These are phyloP conservation scores for Chromera velia DNA, from an alignment of 73 alveolate species.

Conservation along the genomic window DNA sequence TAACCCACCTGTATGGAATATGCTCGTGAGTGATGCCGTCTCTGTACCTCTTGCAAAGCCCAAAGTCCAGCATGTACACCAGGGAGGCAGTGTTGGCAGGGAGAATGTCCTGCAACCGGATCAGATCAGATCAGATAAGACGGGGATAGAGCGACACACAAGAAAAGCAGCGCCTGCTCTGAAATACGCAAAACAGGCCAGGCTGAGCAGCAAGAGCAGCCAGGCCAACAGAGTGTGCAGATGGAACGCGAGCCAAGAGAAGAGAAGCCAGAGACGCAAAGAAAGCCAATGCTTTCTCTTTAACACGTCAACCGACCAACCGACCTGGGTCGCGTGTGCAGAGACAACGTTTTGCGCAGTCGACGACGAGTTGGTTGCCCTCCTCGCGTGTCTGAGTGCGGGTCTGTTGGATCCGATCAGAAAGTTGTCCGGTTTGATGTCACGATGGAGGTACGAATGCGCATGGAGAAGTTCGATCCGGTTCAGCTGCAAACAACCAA, in stretches of 20 bases:
- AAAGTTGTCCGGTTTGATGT: conserved; percentile 49
- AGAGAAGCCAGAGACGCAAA: too few species aligned
- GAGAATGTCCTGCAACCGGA: too few species aligned
- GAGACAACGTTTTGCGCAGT: too few species aligned
- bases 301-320: not conserved
- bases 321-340: not conserved
- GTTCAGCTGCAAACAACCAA: too few species aligned
- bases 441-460: conserved; percentile 19
- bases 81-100: not conserved
- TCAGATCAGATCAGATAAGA: too few species aligned
- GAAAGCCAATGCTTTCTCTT: too few species aligned
- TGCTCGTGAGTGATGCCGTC: conserved; percentile 49
- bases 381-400: not conserved
- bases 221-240: not conserved
- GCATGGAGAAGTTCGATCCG: not conserved
- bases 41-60: conserved; percentile 52
- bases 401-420: conserved; percentile 20
- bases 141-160: too few species aligned
- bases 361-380: not conserved
- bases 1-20: conserved; percentile 23
- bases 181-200: not conserved
- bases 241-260: too few species aligned
- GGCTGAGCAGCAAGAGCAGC: conserved; percentile 10
- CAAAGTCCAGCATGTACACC: not conserved
- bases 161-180: too few species aligned